Percentiles rank a stretch among this genome's conserved stretches.
Conservation (phyloP, 768 basidiomycete species). For the Pulveroboletus frians region DNA sequence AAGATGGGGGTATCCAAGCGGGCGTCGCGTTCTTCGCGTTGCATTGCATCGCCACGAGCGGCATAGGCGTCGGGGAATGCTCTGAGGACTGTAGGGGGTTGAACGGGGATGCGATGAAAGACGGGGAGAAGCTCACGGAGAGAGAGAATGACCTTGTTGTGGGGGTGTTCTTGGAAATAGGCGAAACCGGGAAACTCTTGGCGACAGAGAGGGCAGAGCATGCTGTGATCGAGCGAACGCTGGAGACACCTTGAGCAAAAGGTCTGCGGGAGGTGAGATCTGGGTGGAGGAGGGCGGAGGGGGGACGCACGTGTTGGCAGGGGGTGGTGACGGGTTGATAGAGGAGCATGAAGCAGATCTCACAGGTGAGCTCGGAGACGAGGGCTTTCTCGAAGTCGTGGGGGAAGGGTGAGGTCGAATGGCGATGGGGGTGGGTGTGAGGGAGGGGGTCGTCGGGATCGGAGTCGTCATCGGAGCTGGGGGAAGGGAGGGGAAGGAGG, state of each 20-base stretch:
- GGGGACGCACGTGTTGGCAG: constrained; percentile 80
- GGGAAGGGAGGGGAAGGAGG: constrained; percentile 17
- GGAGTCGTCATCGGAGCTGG: constrained; percentile 29
- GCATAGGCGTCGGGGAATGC: constrained; percentile 64
- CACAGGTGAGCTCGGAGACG: constrained; percentile 70
- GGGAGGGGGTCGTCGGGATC: constrained; percentile 28
- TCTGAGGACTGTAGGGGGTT: constrained; percentile 47
- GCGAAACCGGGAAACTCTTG: constrained; percentile 66
- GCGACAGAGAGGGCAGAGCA: constrained; percentile 82
- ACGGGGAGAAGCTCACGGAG: constrained; percentile 47
- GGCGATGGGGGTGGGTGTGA: constrained; percentile 25
- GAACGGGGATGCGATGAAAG: constrained; percentile 6
- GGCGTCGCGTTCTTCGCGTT: constrained; percentile 71
- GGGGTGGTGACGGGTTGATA: constrained; percentile 88
- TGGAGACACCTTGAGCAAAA: constrained; percentile 89
- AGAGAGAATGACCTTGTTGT: constrained; percentile 65
- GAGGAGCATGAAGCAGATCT: constrained; percentile 83
- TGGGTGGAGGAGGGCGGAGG: constrained; percentile 1
- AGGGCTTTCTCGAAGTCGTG: constrained; percentile 56
- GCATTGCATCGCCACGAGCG: constrained; percentile 59
- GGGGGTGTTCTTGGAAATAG: constrained; percentile 76
- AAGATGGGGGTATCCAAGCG: constrained; percentile 89
- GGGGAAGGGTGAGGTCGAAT: constrained; percentile 25
- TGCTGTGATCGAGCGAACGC: constrained; percentile 82
- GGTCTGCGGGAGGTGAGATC: constrained; percentile 46